A percentile compares a stretch with the other conserved stretches of the same genome.
phyloP scores from a whole-genome alignment of 164 flowering plant species.

The Piper longum region DNA sequence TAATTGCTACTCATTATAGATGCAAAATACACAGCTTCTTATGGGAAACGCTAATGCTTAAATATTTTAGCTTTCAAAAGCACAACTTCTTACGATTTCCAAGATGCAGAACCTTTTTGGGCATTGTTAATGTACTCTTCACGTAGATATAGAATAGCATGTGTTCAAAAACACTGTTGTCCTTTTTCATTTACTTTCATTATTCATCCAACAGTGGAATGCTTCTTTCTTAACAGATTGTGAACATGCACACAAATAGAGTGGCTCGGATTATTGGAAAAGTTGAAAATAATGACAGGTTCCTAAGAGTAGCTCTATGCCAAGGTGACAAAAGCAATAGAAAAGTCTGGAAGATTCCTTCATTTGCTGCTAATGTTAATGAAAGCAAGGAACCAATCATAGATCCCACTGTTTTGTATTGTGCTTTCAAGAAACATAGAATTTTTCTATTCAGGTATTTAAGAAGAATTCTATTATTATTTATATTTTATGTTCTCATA shows the following conservation, averaged over 20 bases:
- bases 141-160: neutral
- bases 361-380: conserved; percentile 79
- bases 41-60: neutral
- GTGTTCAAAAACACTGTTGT: neutral
- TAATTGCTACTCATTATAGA: neutral
- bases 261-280: conserved; percentile 90
- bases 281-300: conserved; percentile 96
- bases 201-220: neutral
- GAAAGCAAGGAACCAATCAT: conserved; percentile 86
- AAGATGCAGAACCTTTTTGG: neutral
- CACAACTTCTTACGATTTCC: neutral
- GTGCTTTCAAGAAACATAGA: conserved; percentile 97
- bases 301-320: conserved; percentile 80
- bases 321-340: conserved; percentile 91
- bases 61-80: too few relatives aligned
- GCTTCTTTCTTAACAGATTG: conserved; percentile 30
- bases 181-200: neutral
- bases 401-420: conserved; percentile 92
- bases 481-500: too few relatives aligned
- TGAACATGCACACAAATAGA: conserved; percentile 85
- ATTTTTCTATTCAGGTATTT: conserved; percentile 81
- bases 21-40: neutral
- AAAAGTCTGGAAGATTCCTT: conserved; percentile 76
- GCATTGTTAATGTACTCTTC: neutral
- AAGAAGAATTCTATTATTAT: neutral